Percentiles rank a stretch among this genome's conserved stretches.
Evolutionary conservation across 2,329 filamentous ascomycete genomes (phyloP).

Genomic region (Grosmannia clavigera): DNA sequence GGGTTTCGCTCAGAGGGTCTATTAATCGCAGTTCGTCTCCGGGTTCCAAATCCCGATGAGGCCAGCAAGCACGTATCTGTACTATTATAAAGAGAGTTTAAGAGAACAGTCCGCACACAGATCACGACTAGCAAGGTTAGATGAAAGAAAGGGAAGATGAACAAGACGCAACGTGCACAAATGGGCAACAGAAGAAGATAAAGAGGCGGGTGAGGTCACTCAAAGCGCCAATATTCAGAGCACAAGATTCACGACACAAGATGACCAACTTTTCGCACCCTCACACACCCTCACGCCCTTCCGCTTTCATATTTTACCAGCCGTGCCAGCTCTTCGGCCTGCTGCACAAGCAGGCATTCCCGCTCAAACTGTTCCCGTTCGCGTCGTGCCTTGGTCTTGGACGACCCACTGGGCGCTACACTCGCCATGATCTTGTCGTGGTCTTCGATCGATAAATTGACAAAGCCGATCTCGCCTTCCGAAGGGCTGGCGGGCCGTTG

Average conservation of each 20-base stretch:
- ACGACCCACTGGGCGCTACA: constrained; percentile 81
- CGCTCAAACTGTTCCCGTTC: constrained; percentile 81
- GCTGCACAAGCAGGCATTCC: constrained; percentile 52
- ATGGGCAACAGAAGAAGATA: neutral
- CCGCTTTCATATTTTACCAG: no score
- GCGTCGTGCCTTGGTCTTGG: constrained; percentile 85
- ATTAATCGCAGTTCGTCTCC: no score
- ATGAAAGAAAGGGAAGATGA: neutral
- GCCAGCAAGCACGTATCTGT: no score
- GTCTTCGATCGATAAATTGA: constrained; percentile 82
- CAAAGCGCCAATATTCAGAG: no score
- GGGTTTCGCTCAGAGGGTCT: no score
- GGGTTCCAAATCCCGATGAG: no score
- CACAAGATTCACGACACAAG: no score
- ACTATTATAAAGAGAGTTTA: no score
- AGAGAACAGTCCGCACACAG: neutral
- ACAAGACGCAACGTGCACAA: neutral
- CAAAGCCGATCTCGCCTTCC: constrained; percentile 39
- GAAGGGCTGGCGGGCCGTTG: no score
- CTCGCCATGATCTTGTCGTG: constrained; percentile 69
- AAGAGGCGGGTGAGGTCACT: neutral
- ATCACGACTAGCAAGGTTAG: neutral
- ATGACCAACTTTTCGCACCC: no score
- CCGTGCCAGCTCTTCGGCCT: no score
- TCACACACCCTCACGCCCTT: no score